Percentiles rank a stretch among this genome's conserved stretches.
Evolutionary conservation across 129 eudicot species (phyloP).

Genomic region (Tanacetum coccineum): DNA sequence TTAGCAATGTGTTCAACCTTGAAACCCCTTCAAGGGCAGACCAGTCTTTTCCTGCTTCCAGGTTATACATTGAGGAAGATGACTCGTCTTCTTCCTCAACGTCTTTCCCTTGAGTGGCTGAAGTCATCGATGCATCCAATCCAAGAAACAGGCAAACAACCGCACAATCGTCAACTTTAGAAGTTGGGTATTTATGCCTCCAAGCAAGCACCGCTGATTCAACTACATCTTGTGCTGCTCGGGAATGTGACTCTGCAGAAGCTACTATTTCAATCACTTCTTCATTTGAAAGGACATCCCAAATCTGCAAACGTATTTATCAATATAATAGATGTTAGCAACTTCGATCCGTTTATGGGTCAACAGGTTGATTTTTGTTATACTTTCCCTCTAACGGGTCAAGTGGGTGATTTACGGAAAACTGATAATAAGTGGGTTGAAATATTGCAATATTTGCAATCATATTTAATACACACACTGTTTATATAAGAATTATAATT

Average conservation of each 20-base stretch:
- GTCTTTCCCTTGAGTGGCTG: conserved; percentile 23
- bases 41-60: conserved; percentile 60
- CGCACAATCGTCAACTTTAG: conserved; percentile 42
- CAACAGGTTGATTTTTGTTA: not conserved
- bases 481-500: no score
- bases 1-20: conserved; percentile 66
- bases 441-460: no score
- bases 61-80: conserved; percentile 27
- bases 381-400: not conserved
- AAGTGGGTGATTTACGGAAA: not conserved
- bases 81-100: conserved; percentile 37
- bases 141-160: conserved; percentile 40
- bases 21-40: conserved; percentile 85
- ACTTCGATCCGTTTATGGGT: not conserved
- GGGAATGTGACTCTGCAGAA: conserved; percentile 18
- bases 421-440: no score
- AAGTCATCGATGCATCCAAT: conserved; percentile 29
- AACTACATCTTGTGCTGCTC: conserved; percentile 40
- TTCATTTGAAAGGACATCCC: conserved; percentile 45
- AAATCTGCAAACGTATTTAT: conserved; percentile 19
- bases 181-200: conserved; percentile 42
- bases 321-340: not conserved
- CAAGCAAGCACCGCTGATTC: conserved; percentile 39
- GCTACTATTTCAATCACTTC: conserved; percentile 40
- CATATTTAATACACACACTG: no score